phyloP scores from a whole-genome alignment of 305 asterid genomes.

The Lippia alba region DNA sequence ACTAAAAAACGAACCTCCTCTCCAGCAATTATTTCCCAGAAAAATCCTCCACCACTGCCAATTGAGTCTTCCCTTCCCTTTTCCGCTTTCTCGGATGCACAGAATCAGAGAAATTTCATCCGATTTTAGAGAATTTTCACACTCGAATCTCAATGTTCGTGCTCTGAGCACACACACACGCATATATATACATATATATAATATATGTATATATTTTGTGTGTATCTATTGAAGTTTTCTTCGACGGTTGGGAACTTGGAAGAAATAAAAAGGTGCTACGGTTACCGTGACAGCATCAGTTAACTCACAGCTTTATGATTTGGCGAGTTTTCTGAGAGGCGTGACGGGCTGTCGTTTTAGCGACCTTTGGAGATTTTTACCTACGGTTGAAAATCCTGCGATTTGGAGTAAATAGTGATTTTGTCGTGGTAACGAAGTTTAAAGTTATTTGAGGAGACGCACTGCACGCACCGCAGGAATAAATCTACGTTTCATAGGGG shows the following conservation, averaged over 20 bases:
- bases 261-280: conserved; percentile 16
- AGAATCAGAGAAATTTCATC: not conserved
- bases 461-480: conserved; percentile 10
- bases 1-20: conserved; percentile 29
- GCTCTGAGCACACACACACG: not conserved
- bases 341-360: conserved; percentile 31
- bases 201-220: not conserved
- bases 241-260: conserved; percentile 41
- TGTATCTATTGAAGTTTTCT: conserved; percentile 33
- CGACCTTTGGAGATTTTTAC: not conserved
- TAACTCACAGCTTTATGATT: conserved; percentile 36
- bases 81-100: conserved; percentile 18
- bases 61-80: not conserved
- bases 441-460: not conserved
- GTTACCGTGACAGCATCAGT: conserved; percentile 37
- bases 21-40: conserved; percentile 14
- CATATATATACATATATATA: too few relatives aligned
- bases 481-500: not conserved
- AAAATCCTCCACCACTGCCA: conserved; percentile 4
- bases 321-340: conserved; percentile 16
- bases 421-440: not conserved
- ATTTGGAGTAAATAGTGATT: not conserved
- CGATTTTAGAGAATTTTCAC: conserved; percentile 23
- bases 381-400: conserved; percentile 23
- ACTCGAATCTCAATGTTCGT: conserved; percentile 32